These are phyloP conservation scores for Dryas octopetala DNA, from an alignment of 306 rosid genomes.

Conservation along the genomic window DNA sequence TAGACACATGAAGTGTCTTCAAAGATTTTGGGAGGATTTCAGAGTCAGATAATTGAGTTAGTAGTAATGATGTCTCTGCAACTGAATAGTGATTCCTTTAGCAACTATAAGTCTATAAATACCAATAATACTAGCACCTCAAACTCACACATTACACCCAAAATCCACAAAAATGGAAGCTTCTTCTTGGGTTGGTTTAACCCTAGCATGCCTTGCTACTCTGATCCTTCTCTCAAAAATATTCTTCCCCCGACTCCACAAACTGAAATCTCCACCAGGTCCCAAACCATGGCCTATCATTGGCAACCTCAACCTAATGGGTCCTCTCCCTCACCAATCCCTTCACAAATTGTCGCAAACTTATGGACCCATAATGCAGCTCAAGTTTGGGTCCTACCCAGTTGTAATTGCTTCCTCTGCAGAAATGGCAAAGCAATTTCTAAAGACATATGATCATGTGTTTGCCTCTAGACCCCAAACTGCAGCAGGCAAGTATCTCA, in stretches of 20 bases:
- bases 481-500: slow-evolving; percentile 38
- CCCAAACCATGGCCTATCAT: slow-evolving; percentile 54
- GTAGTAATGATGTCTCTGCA: no score
- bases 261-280: slow-evolving; percentile 31
- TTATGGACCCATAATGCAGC: slow-evolving; percentile 44
- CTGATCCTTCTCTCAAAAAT: slow-evolving; percentile 12
- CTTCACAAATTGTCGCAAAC: slow-evolving; percentile 45
- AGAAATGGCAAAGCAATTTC: slow-evolving; percentile 32
- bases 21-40: no score
- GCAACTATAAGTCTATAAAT: neutral
- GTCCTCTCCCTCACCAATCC: slow-evolving; percentile 42
- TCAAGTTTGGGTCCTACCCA: slow-evolving; percentile 37
- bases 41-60: no score
- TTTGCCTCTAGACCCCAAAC: slow-evolving; percentile 45
- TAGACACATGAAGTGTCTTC: no score
- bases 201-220: slow-evolving; percentile 13
- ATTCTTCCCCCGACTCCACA: neutral
- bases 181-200: slow-evolving; percentile 10
- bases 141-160: neutral
- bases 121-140: neutral
- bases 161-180: neutral
- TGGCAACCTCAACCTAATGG: slow-evolving; percentile 43
- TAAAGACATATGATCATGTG: slow-evolving; percentile 32
- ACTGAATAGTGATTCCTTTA: no score
- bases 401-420: slow-evolving; percentile 47